Evolutionary conservation across 495 filamentous ascomycete species (phyloP).

Genomic region (Penicillium roqueforti): DNA sequence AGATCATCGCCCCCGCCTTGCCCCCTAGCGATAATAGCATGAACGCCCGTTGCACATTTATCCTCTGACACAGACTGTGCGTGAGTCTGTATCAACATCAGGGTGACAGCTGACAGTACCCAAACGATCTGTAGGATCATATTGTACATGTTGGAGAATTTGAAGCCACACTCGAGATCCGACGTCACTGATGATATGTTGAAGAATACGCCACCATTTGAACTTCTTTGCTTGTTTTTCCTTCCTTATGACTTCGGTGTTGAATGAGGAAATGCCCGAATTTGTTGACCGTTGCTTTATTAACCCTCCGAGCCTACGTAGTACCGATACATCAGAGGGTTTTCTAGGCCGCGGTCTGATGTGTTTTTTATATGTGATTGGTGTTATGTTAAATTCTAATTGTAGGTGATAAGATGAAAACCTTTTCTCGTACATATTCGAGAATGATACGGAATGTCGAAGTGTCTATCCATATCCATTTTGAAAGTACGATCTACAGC

Average conservation of each 20-base stretch:
- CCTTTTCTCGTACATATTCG: neutral
- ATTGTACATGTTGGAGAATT: constrained; percentile 4
- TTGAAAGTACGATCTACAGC: neutral
- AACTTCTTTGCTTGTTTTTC: neutral
- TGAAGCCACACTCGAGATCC: neutral
- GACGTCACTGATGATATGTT: neutral
- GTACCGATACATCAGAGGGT: neutral
- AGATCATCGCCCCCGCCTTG: constrained; percentile 28
- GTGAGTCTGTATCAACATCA: constrained; percentile 1
- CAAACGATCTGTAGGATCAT: constrained; percentile 14
- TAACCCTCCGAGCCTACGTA: constrained; percentile 1
- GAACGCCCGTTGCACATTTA: constrained; percentile 25
- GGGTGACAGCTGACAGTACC: constrained; percentile 2
- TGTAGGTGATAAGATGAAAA: neutral
- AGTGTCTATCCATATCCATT: neutral
- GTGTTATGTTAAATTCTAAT: neutral
- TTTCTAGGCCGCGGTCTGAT: neutral
- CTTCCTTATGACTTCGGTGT: neutral
- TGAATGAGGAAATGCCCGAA: neutral
- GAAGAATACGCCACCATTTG: neutral
- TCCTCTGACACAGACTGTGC: constrained; percentile 12
- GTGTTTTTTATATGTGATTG: neutral
- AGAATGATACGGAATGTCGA: neutral
- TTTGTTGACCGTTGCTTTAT: neutral
- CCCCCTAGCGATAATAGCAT: constrained; percentile 26